Evolutionary conservation across 441 rosid species (phyloP).

Genomic region (Mallotus repandus): DNA sequence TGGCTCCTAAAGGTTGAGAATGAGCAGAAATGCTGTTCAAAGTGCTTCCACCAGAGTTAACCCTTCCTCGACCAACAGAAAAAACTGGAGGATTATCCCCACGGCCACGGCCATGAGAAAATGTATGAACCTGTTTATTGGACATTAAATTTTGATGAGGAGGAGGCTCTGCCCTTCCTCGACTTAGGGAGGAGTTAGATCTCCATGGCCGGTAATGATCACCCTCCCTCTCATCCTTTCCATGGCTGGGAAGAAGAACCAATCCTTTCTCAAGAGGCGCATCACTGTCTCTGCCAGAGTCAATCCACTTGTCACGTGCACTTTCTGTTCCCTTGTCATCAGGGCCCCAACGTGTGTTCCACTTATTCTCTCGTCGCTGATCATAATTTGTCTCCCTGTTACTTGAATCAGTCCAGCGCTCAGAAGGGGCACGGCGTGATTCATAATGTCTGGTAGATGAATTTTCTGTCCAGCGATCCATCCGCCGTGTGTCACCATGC

Average conservation of each 20-base stretch:
- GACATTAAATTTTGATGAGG: slow-evolving; percentile 56
- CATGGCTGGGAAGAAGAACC: slow-evolving; percentile 46
- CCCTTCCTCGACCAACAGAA: slow-evolving; percentile 70
- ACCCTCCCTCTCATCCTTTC: slow-evolving; percentile 71
- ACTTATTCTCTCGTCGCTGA: slow-evolving; percentile 94
- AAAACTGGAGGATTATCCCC: slow-evolving; percentile 59
- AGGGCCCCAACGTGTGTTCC: slow-evolving; percentile 99
- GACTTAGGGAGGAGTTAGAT: slow-evolving; percentile 57
- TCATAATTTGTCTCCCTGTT: slow-evolving; percentile 71
- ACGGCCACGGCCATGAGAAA: slow-evolving; percentile 68
- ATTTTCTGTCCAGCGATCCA: slow-evolving; percentile 80
- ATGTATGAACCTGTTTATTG: slow-evolving; percentile 62
- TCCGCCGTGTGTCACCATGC: slow-evolving; percentile 54
- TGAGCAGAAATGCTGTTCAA: slow-evolving; percentile 38
- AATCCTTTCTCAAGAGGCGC: slow-evolving; percentile 54
- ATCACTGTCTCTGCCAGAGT: slow-evolving; percentile 75
- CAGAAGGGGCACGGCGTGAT: slow-evolving; percentile 68
- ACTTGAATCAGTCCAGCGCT: slow-evolving; percentile 77
- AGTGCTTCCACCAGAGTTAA: slow-evolving; percentile 51
- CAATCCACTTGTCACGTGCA: slow-evolving; percentile 57
- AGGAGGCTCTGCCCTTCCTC: slow-evolving; percentile 76
- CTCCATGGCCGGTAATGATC: slow-evolving; percentile 89
- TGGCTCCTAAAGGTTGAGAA: slow-evolving; percentile 45
- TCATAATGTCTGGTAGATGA: slow-evolving; percentile 60
- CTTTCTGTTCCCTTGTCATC: slow-evolving; percentile 65